Conservation (phyloP, 2,329 filamentous ascomycete genomes). For the Drechslerella dactyloides region DNA sequence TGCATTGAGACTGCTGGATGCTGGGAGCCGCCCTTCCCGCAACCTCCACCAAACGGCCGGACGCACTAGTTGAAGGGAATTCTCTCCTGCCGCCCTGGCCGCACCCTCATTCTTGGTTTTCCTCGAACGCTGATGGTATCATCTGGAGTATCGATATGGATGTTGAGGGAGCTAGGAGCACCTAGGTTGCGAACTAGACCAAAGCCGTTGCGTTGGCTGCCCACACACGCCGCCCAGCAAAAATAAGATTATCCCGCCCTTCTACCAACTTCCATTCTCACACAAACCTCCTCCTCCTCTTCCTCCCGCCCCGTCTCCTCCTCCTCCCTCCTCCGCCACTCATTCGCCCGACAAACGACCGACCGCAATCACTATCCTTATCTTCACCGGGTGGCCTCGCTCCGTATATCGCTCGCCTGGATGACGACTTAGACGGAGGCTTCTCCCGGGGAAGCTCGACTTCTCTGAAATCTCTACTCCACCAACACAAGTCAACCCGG, state of each 20-base stretch:
- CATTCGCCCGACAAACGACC: conserved; percentile 18
- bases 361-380: conserved; percentile 25
- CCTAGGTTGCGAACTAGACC: not conserved
- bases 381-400: conserved; percentile 22
- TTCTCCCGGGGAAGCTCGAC: conserved; percentile 46
- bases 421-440: conserved; percentile 48
- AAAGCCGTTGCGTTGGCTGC: conserved; percentile 11
- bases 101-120: not conserved
- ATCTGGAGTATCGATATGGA: not conserved
- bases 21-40: conserved; percentile 5
- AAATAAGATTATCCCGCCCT: conserved; percentile 5
- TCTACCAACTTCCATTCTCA: conserved; percentile 28
- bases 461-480: conserved; percentile 17
- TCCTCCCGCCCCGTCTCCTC: not conserved
- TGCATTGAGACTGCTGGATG: conserved; percentile 24
- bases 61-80: no score
- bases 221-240: conserved; percentile 1
- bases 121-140: not conserved
- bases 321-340: conserved; percentile 17
- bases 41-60: not conserved
- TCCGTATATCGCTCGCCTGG: conserved; percentile 30
- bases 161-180: not conserved
- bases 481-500: conserved; percentile 35
- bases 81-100: not conserved
- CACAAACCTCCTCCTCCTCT: not conserved